Conservation (phyloP, 2,329 filamentous ascomycete genomes). For the Capronia epimyces region DNA sequence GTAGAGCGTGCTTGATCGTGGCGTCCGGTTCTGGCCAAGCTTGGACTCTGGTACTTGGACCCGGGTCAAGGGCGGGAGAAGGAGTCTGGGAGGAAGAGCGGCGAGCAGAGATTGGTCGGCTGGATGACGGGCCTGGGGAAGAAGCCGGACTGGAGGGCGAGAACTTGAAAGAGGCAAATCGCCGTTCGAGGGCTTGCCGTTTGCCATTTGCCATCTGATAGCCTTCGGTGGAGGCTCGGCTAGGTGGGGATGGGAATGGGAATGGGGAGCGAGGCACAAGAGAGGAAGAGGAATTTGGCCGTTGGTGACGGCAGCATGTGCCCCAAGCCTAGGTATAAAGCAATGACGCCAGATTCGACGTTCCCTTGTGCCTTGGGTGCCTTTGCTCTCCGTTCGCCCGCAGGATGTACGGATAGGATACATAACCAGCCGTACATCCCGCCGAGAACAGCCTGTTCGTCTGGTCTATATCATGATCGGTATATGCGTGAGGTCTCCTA, state of each 20-base stretch:
- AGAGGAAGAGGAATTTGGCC: not conserved
- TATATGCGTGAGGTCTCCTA: too few species aligned
- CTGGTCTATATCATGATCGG: too few species aligned
- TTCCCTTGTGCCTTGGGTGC: too few species aligned
- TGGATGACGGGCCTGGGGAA: slow-evolving; percentile 8
- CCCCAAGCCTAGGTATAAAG: not conserved
- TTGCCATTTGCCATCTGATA: not conserved
- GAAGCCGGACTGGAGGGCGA: slow-evolving; percentile 21
- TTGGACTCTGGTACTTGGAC: not conserved
- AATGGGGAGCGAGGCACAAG: not conserved
- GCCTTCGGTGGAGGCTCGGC: slow-evolving; percentile 22
- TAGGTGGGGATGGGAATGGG: slow-evolving; percentile 13
- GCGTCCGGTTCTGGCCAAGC: slow-evolving; percentile 8
- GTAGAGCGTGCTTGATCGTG: not conserved
- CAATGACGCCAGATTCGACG: slow-evolving; percentile 8
- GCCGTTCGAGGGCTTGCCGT: not conserved
- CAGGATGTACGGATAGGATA: not conserved
- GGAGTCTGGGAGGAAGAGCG: slow-evolving; percentile 11
- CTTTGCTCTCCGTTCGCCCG: slow-evolving; percentile 18
- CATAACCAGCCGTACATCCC: not conserved
- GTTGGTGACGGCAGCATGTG: not conserved
- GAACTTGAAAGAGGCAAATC: slow-evolving; percentile 2
- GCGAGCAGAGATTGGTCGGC: slow-evolving; percentile 11
- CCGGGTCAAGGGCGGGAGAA: slow-evolving; percentile 3
- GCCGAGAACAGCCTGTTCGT: too few species aligned